Percentiles rank a stretch among this genome's conserved stretches.
These are phyloP conservation scores for Eucalyptus melliodora DNA, from an alignment of 345 rosid genomes.

Conservation along the genomic window DNA sequence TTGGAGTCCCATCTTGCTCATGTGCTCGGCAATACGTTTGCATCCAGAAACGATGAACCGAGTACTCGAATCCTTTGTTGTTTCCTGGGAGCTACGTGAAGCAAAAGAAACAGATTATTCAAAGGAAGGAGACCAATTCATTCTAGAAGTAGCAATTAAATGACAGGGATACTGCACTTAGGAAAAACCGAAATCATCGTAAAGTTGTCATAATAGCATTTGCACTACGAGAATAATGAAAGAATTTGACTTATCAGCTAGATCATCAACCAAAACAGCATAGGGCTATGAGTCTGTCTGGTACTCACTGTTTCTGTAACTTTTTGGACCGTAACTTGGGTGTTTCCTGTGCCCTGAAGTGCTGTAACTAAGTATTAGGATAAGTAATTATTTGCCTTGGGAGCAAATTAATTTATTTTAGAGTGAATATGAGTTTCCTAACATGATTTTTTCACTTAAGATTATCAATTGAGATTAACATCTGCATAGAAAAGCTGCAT, in stretches of 20 bases:
- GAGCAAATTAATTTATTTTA: background rate
- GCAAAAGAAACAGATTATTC: background rate
- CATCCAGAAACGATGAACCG: slow-evolving; percentile 79
- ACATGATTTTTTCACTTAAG: background rate
- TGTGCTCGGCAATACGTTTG: slow-evolving; percentile 91
- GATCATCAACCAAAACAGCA: background rate
- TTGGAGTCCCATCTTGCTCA: slow-evolving; percentile 77
- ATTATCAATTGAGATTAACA: background rate
- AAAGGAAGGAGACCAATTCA: background rate
- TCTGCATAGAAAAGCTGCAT: background rate
- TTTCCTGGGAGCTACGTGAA: background rate
- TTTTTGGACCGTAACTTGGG: background rate
- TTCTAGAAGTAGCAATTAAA: background rate
- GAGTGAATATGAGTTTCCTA: background rate
- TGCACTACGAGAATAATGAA: background rate
- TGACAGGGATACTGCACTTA: background rate
- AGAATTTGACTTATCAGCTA: background rate
- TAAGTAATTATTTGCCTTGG: background rate
- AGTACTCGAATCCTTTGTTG: slow-evolving; percentile 49
- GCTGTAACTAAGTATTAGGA: background rate
- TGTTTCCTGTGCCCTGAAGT: background rate
- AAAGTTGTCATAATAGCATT: background rate
- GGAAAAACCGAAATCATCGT: background rate
- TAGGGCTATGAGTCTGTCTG: background rate
- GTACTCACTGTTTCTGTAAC: background rate